A percentile compares a stretch with the other conserved stretches of the same genome.
Conservation (phyloP, 2,329 filamentous ascomycete genomes). For the Cladosporium sp. region DNA sequence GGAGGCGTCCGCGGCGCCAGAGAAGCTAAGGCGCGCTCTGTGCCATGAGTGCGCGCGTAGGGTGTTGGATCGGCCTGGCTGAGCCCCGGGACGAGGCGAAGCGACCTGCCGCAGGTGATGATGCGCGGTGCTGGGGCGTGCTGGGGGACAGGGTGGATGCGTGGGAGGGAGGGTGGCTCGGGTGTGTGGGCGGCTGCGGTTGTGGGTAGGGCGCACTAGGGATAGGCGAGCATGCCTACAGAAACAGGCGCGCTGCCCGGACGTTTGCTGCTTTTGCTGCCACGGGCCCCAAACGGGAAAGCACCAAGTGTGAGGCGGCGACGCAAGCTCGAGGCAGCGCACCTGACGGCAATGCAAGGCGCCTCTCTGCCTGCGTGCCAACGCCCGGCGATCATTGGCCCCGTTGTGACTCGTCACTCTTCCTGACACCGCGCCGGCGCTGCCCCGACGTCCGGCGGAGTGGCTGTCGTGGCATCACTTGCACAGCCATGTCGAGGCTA, state of each 20-base stretch:
- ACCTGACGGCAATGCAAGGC: not conserved
- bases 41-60: too few species aligned
- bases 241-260: constrained; percentile 1
- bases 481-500: not conserved
- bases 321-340: not conserved
- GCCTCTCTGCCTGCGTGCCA: not conserved
- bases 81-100: too few species aligned
- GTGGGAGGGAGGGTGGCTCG: too few species aligned
- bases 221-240: not conserved
- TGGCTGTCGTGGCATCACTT: not conserved
- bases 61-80: too few species aligned
- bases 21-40: too few species aligned
- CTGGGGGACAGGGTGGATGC: too few species aligned
- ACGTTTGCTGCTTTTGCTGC: not conserved
- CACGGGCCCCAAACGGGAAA: not conserved
- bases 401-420: not conserved
- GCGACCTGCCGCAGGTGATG: too few species aligned
- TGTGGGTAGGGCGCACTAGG: not conserved
- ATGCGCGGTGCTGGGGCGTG: too few species aligned
- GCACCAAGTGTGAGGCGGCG: not conserved
- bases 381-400: not conserved
- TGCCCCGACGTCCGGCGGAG: not conserved
- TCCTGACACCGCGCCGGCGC: not conserved
- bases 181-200: not conserved
- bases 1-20: too few species aligned